A percentile compares a stretch with the other conserved stretches of the same genome.
These are phyloP conservation scores for Nicotiana paniculata DNA, from an alignment of 257 asterid species.

Conservation along the genomic window DNA sequence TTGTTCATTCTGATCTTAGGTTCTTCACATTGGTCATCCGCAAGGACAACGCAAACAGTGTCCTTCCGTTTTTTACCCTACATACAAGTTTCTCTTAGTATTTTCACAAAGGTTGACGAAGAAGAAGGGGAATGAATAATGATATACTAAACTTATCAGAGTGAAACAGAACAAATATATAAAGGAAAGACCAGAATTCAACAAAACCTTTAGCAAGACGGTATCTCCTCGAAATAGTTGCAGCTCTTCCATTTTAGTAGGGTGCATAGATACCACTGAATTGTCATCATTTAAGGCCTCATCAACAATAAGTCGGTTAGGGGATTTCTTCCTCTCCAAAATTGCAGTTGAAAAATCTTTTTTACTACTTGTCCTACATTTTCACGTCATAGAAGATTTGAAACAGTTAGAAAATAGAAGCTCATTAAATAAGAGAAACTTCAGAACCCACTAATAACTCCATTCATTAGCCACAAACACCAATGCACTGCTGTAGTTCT, in stretches of 20 bases:
- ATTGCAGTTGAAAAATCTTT: slow-evolving; percentile 81
- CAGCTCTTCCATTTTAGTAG: slow-evolving; percentile 82
- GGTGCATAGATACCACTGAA: slow-evolving; percentile 72
- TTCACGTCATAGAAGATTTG: neutral
- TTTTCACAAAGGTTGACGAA: neutral
- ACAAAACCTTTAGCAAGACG: slow-evolving; percentile 64
- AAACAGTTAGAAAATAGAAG: neutral
- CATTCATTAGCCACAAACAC: neutral
- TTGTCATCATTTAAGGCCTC: slow-evolving; percentile 82
- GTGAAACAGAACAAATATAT: neutral
- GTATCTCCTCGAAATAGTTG: slow-evolving; percentile 85
- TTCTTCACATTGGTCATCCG: slow-evolving; percentile 68
- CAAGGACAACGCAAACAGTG: slow-evolving; percentile 70
- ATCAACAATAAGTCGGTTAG: slow-evolving; percentile 74
- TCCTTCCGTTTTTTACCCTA: slow-evolving; percentile 86
- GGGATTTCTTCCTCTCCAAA: slow-evolving; percentile 75
- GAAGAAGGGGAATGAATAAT: too few relatives aligned
- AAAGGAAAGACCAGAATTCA: neutral
- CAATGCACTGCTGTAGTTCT: neutral
- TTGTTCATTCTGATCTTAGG: slow-evolving; percentile 80
- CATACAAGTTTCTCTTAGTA: neutral
- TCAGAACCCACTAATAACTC: neutral
- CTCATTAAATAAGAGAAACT: neutral
- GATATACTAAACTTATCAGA: neutral
- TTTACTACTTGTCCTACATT: slow-evolving; percentile 63